A percentile compares a stretch with the other conserved stretches of the same genome.
Evolutionary conservation across 2,329 filamentous ascomycete genomes (phyloP).

Genomic region (Dactylellina drechsleri): DNA sequence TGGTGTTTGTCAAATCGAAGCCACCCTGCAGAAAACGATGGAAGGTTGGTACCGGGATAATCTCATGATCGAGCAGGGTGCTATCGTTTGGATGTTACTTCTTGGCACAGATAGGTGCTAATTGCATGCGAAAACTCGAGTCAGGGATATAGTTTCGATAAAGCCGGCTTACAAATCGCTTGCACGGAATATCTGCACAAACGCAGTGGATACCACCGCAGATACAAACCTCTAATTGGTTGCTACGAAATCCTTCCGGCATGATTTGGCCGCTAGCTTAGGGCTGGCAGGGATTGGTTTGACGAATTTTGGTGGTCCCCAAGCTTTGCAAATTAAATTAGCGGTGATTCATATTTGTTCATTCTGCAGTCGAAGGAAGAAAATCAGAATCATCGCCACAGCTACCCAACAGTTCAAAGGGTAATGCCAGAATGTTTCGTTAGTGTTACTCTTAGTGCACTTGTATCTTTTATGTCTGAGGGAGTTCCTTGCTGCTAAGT

Average conservation of each 20-base stretch:
- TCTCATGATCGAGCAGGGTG: constrained; percentile 19
- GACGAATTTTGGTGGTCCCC: constrained; percentile 20
- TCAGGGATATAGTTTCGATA: constrained; percentile 36
- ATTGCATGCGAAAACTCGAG: constrained; percentile 20
- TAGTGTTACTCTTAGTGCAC: not conserved
- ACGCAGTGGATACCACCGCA: not conserved
- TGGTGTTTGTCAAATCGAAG: not conserved
- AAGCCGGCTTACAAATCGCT: constrained; percentile 46
- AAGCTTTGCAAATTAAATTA: constrained; percentile 27
- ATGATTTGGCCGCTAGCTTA: constrained; percentile 10
- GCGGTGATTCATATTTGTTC: constrained; percentile 39
- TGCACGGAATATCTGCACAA: constrained; percentile 4
- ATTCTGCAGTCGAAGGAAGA: not conserved
- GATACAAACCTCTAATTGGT: constrained; percentile 28
- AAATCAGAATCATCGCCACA: no score
- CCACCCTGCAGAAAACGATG: not conserved
- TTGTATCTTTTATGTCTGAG: not conserved
- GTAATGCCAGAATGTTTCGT: not conserved
- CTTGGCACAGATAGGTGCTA: constrained; percentile 16
- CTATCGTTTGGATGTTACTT: constrained; percentile 13
- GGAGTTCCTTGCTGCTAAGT: not conserved
- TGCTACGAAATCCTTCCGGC: constrained; percentile 13
- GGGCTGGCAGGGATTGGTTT: constrained; percentile 22
- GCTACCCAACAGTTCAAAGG: not conserved
- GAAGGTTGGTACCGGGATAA: not conserved